Evolutionary conservation across 2,329 filamentous ascomycete species (phyloP), one percentile per base, ranked within the genome.

Genomic region (Trichoderma lentiforme): DNA sequence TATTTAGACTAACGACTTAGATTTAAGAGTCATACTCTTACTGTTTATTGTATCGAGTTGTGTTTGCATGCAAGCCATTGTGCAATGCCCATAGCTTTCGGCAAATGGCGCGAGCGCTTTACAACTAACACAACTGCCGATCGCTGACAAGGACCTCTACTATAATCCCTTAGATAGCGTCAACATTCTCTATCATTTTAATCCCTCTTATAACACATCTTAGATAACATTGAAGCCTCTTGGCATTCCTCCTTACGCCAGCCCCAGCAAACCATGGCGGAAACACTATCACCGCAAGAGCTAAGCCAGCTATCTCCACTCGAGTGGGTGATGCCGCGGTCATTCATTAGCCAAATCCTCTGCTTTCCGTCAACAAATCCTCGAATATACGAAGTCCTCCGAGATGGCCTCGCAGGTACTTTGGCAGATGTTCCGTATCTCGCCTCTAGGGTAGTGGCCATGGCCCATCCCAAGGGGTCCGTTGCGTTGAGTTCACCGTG

Each of bases 251-350:
- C 1, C 9, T 30, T 32, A 7, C 36, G 6, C 56, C 14, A 21
- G 3, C n/a, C n/a, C 32, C 18, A 39, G 15, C 6, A 11, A 5
- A 58, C 5, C 4, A 69, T 69, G 66, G 56, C 21, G 12, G 26
- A 32, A 24, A 18, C 4, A 28, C 21, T 34, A 11, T 9, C 36
- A 15, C n/a, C 21, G 11, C 36, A 51, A n/a, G 66, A 60, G 8
- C 14, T 28, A 7, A 61, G 53, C 34, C 66, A 47, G 26, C 53
- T 61, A 30, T 71, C 68, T 58, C 68, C 68, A 57, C 60, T 71
- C 21, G 68, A 71, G 32, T 71, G 68, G 68, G 26, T 71, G 32
- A 71, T 71, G 68, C 68, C 68, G 30, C 60, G 60, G 28, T 71
- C 68, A 39, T 71, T 65, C 34, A 47, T 71, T 47, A 71, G 68